phyloP scores from a whole-genome alignment of 768 basidiomycete species.

The Mycena olivaceomarginata region DNA sequence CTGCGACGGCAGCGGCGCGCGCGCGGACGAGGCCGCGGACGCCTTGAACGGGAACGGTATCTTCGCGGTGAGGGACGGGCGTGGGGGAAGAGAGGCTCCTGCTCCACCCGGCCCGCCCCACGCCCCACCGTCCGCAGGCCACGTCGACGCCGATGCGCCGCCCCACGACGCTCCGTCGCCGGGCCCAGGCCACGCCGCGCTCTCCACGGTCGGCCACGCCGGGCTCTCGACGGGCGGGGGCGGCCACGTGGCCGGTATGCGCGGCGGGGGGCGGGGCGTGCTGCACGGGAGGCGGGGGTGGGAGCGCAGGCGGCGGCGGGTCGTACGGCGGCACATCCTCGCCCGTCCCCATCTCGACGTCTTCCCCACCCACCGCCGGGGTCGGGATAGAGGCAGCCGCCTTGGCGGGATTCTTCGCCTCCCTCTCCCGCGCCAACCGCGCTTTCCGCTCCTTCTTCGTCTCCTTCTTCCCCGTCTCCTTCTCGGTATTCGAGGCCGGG shows the following conservation, averaged over 20 bases:
- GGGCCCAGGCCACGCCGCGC: no score
- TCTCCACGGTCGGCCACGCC: no score
- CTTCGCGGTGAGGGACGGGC: not conserved
- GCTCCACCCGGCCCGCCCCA: no score
- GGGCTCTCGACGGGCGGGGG: no score
- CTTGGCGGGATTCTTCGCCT: constrained; percentile 42
- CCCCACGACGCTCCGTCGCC: no score
- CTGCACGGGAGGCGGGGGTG: constrained; percentile 16
- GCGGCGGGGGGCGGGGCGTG: no score
- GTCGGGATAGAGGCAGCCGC: not conserved
- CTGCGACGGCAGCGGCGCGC: constrained; percentile 2
- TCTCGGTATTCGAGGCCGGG: not conserved
- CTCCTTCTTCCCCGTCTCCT: constrained; percentile 47
- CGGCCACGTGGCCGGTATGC: no score
- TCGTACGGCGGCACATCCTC: not conserved
- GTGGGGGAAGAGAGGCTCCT: not conserved
- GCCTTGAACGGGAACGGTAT: no score
- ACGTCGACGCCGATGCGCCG: no score
- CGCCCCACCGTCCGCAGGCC: no score
- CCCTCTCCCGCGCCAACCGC: constrained; percentile 51
- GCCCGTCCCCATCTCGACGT: not conserved
- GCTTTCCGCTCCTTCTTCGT: constrained; percentile 57
- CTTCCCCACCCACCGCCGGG: not conserved
- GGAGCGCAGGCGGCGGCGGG: not conserved
- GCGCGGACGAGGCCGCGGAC: not conserved